Conservation (phyloP, 2,329 filamentous ascomycete species). For the Monascus ruber region DNA sequence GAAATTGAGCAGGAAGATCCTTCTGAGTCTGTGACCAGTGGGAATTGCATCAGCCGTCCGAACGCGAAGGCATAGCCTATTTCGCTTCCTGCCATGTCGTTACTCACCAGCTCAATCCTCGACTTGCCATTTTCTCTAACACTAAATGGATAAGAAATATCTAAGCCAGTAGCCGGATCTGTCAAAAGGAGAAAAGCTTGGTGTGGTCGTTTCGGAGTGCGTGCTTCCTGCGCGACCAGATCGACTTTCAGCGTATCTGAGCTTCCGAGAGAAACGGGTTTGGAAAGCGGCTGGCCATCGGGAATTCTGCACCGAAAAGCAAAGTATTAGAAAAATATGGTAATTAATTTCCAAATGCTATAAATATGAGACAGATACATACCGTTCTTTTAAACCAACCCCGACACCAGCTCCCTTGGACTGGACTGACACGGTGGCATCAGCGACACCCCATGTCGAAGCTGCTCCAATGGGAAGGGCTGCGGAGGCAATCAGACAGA, state of each 20-base stretch:
- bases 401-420: slow-evolving; percentile 49
- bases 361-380: slow-evolving; percentile 9
- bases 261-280: slow-evolving; percentile 52
- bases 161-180: slow-evolving; percentile 63
- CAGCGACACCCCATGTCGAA: slow-evolving; percentile 50
- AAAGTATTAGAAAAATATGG: neutral
- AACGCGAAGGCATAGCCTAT: too few relatives aligned
- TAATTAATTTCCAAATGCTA: neutral
- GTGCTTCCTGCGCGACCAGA: slow-evolving; percentile 69
- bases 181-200: slow-evolving; percentile 82
- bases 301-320: slow-evolving; percentile 41
- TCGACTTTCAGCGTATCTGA: slow-evolving; percentile 69
- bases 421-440: slow-evolving; percentile 51
- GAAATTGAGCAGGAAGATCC: slow-evolving; percentile 76
- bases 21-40: slow-evolving; percentile 57
- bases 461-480: slow-evolving; percentile 33
- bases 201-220: slow-evolving; percentile 72
- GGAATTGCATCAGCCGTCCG: neutral
- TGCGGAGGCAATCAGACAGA: slow-evolving; percentile 25
- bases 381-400: slow-evolving; percentile 45
- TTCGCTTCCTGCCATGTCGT: neutral
- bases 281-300: slow-evolving; percentile 48
- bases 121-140: slow-evolving; percentile 84
- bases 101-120: slow-evolving; percentile 67
- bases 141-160: slow-evolving; percentile 73